A percentile compares a stretch with the other conserved stretches of the same genome.
These are phyloP conservation scores for Diaporthe sp. DNA, from an alignment of 2,329 filamentous ascomycete genomes.

Conservation along the genomic window DNA sequence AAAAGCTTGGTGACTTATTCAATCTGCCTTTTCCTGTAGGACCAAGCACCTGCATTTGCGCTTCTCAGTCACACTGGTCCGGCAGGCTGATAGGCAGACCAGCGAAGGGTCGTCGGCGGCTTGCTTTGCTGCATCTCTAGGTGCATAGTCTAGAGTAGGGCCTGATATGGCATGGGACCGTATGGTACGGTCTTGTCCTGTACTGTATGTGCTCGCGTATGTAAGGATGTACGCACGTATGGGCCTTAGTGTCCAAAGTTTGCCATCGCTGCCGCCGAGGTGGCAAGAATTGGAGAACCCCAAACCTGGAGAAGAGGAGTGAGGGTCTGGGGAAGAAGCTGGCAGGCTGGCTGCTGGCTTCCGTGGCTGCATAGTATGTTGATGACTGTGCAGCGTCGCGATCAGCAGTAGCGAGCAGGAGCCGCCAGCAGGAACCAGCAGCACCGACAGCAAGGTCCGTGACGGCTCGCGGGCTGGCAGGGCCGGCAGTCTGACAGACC, in stretches of 20 bases:
- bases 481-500: constrained; percentile 5
- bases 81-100: constrained; percentile 31
- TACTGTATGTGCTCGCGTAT: constrained; percentile 1
- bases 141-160: constrained; percentile 22
- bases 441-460: constrained; percentile 9
- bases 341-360: background rate
- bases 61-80: constrained; percentile 9
- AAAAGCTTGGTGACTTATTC: constrained; percentile 29
- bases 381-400: constrained; percentile 10
- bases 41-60: constrained; percentile 24
- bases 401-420: background rate
- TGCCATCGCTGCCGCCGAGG: constrained; percentile 29
- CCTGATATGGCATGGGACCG: constrained; percentile 14
- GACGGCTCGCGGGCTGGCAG: constrained; percentile 5
- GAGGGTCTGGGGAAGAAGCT: constrained; percentile 34
- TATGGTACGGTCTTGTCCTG: constrained; percentile 1
- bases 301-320: constrained; percentile 36
- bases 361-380: constrained; percentile 21
- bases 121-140: background rate
- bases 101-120: background rate
- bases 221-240: background rate
- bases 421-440: constrained; percentile 17
- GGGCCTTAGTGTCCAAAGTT: background rate
- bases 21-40: constrained; percentile 19
- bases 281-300: constrained; percentile 14